phyloP scores from a whole-genome alignment of 1,284 basidiomycete species.

The Rhodotorula sp. region DNA sequence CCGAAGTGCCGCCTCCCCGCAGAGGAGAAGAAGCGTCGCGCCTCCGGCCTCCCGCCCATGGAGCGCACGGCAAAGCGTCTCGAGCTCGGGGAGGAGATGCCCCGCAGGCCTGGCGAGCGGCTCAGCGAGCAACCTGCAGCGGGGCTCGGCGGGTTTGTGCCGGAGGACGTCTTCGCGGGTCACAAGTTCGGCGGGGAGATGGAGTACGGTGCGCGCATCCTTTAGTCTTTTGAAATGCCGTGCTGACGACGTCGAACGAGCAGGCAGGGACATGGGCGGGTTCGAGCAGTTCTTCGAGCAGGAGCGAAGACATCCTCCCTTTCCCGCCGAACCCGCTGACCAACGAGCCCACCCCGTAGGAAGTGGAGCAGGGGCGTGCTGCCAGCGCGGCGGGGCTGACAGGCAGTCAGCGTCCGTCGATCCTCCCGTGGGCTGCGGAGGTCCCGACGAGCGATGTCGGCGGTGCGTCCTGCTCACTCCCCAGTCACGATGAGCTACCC shows the following conservation, averaged over 20 bases:
- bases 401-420: conserved; percentile 15
- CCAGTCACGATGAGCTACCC: too few species aligned
- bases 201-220: not conserved
- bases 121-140: conserved; percentile 3
- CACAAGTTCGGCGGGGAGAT: conserved; percentile 23
- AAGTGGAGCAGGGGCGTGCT: conserved; percentile 30
- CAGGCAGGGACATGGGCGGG: conserved; percentile 10
- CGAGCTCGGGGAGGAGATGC: not conserved
- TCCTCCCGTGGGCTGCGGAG: conserved; percentile 31
- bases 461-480: not conserved
- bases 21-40: conserved; percentile 29
- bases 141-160: not conserved
- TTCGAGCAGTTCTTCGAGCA: conserved; percentile 19
- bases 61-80: not conserved
- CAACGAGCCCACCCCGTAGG: not conserved
- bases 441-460: conserved; percentile 26
- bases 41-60: not conserved
- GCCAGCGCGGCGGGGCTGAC: conserved; percentile 8
- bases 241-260: too few species aligned
- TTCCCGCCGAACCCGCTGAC: not conserved
- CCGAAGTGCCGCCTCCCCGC: not conserved
- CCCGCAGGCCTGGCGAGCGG: not conserved
- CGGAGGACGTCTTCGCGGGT: conserved; percentile 8
- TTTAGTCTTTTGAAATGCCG: fast-evolving
- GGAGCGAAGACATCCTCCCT: not conserved